Base-by-base conservation (phyloP, 306 rosid genomes). In the Corylus heterophylla region DNA sequence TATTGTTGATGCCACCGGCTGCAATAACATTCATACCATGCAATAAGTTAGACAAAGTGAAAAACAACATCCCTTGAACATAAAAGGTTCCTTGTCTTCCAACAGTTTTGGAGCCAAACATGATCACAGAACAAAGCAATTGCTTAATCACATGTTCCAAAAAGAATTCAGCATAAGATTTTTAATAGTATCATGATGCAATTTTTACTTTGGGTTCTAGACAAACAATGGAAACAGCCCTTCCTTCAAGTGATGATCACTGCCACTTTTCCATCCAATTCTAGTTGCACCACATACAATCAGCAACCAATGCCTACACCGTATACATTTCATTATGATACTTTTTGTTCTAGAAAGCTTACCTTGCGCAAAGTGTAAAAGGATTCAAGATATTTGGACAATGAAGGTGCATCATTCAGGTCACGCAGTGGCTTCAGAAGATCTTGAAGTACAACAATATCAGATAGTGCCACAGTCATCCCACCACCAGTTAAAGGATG, bases 401-500 rank as follows among this genome's bases (percentile, higher is more conserved):
- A 56, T 12, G 79, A 83, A 77, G 82, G 27, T 66, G 89, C 49
- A 63, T 89, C 85, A 31, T 85, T 75, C 12, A 90, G 76, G 83
- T 85, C 74, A 29, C 1, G 44, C 48, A 84, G 50, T 1, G 89
- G 85, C 72, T 81, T 82, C 20, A 90, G 87, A 87, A 90, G 87
- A 83, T 89, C 89, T 25, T 84, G 76, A 13, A 89, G 81, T 4
- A 89, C 72, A 73, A 87, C 92, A 71, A 90, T 79, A 77, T 90
- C 95, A 18, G 92, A 87, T 17, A 89, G 84, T 61, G 91, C 90
- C 67, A 90, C 95, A 44, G 95, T 90, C 92, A 89, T 87, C 80
- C 95, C 95, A 76, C 92, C 95, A 58, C 92, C 94, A 4, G 94
- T 85, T 78, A 85, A 83, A 27, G 92, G 94, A 80, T 90, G 92